These are phyloP conservation scores for Agroathelia rolfsii DNA, from an alignment of 1,284 basidiomycete species.

Conservation along the genomic window DNA sequence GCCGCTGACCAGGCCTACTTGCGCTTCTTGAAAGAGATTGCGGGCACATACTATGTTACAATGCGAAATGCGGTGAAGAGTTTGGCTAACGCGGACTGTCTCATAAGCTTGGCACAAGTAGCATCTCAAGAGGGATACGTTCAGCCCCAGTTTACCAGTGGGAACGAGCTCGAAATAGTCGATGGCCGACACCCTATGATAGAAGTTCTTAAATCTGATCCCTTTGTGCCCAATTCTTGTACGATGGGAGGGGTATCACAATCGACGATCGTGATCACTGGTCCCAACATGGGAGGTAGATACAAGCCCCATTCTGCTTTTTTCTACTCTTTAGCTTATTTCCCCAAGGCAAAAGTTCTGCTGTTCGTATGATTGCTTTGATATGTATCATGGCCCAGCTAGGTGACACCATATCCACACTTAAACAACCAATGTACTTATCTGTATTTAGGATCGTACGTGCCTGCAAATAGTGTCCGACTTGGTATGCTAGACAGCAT, in stretches of 20 bases:
- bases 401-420: too few species aligned
- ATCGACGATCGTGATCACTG: slow-evolving; percentile 71
- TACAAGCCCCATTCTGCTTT: too few species aligned
- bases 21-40: slow-evolving; percentile 62
- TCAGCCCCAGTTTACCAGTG: slow-evolving; percentile 53
- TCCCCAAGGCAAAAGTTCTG: slow-evolving; percentile 60
- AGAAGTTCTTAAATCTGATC: slow-evolving; percentile 64
- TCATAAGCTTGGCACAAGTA: slow-evolving; percentile 58
- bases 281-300: slow-evolving; percentile 78
- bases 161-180: slow-evolving; percentile 53
- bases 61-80: slow-evolving; percentile 70
- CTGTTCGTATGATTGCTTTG: slow-evolving; percentile 66
- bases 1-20: slow-evolving; percentile 61
- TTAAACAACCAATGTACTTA: too few species aligned
- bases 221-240: slow-evolving; percentile 72
- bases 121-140: slow-evolving; percentile 71
- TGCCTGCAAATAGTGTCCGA: slow-evolving; percentile 64
- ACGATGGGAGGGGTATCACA: slow-evolving; percentile 44
- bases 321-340: not conserved
- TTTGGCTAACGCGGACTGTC: slow-evolving; percentile 75
- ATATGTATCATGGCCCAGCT: slow-evolving; percentile 62
- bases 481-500: slow-evolving; percentile 79
- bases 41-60: slow-evolving; percentile 54
- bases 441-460: slow-evolving; percentile 70
- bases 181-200: slow-evolving; percentile 78